Base-by-base conservation (phyloP, 1,284 basidiomycete species). In the Sporisorium exsertum region DNA sequence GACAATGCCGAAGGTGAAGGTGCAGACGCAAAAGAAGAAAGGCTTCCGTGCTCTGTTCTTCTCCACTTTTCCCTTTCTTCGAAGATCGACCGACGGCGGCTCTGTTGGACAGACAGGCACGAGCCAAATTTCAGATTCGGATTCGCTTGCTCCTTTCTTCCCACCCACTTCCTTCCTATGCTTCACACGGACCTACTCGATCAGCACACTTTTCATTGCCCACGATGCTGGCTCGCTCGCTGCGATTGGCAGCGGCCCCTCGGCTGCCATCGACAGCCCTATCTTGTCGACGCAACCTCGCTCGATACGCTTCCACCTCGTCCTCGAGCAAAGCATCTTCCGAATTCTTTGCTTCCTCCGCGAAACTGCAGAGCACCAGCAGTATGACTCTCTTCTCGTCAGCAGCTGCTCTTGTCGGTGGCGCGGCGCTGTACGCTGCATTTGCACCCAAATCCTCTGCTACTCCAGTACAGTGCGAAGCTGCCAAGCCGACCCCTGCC, bases 401-500 rank as follows among this genome's bases (percentile, higher is more conserved):
- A 15, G 57, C 58, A 22, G 61, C 61, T 3, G 64, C 64, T 45
- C 43, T 75, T 7, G 29, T 66, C 15, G 64, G 60, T 16, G 58
- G 57, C 18, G 13, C 57, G 24, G 72, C 66, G 7, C 54, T 75
- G 2, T 64, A 67, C 51, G 40, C 61, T 12, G 18, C 53, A 2
- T 45, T 61, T 7, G 37, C 49, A 13, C 52, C 66, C n/a, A 40
- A 16, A 16, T 5, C 56, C 9, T 55, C 57, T 2, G 57, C 56
- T 1, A 52, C 64, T 1, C 62, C 64, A 2, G 10, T 76, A 2
- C 49, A 70, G 54, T 75, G 72, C 20, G 64, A 75, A 20, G 57
- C 68, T 20, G 68, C 71, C 29, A 58, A 61, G 49, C 75, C 75
- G 1, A 77, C 75, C 0, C 63, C 58, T 0, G 67, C 65, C 13